Conservation (phyloP, 2,329 filamentous ascomycete genomes). For the Dendrostoma leiphaemia region DNA sequence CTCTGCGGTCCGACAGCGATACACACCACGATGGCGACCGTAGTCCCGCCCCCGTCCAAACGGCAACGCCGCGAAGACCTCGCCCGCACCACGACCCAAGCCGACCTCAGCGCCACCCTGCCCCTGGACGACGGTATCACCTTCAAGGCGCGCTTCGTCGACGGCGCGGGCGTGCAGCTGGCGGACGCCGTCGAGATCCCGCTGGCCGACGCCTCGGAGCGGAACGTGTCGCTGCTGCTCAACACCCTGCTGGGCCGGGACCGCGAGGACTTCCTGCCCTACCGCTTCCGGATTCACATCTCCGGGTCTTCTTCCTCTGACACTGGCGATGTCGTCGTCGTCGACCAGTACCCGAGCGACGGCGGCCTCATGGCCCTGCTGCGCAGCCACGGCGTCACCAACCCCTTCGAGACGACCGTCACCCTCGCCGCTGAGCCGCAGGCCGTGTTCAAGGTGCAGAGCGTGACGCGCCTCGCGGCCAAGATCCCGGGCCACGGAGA, state of each 20-base stretch:
- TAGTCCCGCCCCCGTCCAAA: constrained; percentile 51
- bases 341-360: constrained; percentile 58
- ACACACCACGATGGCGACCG: constrained; percentile 31
- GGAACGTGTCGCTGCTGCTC: constrained; percentile 82
- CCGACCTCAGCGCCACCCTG: constrained; percentile 68
- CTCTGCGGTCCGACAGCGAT: neutral
- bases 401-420: constrained; percentile 51
- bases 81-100: constrained; percentile 70
- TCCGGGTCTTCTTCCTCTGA: constrained; percentile 51
- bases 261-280: constrained; percentile 58
- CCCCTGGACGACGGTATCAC: constrained; percentile 70
- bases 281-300: constrained; percentile 60
- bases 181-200: constrained; percentile 71
- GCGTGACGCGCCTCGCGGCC: constrained; percentile 85
- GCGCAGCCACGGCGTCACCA: constrained; percentile 54
- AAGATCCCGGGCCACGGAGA: constrained; percentile 89
- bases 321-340: too few relatives aligned
- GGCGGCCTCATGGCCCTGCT: constrained; percentile 53
- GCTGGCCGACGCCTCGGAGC: constrained; percentile 80
- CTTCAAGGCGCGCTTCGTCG: constrained; percentile 83
- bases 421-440: constrained; percentile 70
- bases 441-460: constrained; percentile 89
- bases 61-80: constrained; percentile 75
- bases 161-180: constrained; percentile 72
- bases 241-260: constrained; percentile 74